Percentiles rank a stretch among this genome's conserved stretches.
Conservation (phyloP, 805 yeast species). For the Metschnikowia peoriensis region DNA sequence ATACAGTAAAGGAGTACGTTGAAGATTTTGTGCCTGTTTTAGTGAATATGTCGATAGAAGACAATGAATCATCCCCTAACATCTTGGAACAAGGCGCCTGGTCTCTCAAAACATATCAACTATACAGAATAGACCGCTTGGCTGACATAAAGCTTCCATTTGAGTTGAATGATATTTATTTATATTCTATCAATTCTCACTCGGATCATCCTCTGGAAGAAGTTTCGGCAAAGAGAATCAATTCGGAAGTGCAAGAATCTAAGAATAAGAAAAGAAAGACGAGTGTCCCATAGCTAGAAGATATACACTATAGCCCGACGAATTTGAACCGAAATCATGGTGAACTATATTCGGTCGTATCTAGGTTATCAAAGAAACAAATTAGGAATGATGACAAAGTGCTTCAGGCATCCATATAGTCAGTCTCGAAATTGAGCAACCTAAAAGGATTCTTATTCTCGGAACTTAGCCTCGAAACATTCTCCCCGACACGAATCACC, state of each 20-base stretch:
- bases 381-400: background rate
- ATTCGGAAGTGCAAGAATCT: background rate
- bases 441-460: slow-evolving; percentile 34
- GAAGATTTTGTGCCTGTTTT: slow-evolving; percentile 31
- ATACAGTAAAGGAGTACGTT: slow-evolving; percentile 40
- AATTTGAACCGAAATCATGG: too few species aligned
- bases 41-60: slow-evolving; percentile 1
- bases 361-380: background rate
- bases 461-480: slow-evolving; percentile 29
- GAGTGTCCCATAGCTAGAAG: background rate
- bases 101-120: slow-evolving; percentile 33
- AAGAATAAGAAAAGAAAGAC: background rate
- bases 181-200: slow-evolving; percentile 6
- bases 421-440: slow-evolving; percentile 38
- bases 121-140: slow-evolving; percentile 25
- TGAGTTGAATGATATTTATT: slow-evolving; percentile 14
- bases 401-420: slow-evolving; percentile 19
- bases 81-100: slow-evolving; percentile 36
- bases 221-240: background rate
- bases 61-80: slow-evolving; percentile 1
- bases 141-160: slow-evolving; percentile 24
- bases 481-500: slow-evolving; percentile 28
- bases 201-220: background rate
- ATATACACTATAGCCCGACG: background rate
- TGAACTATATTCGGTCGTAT: too few species aligned